phyloP scores from a whole-genome alignment of 2,329 filamentous ascomycete genomes.

The Fusarium sp. region DNA sequence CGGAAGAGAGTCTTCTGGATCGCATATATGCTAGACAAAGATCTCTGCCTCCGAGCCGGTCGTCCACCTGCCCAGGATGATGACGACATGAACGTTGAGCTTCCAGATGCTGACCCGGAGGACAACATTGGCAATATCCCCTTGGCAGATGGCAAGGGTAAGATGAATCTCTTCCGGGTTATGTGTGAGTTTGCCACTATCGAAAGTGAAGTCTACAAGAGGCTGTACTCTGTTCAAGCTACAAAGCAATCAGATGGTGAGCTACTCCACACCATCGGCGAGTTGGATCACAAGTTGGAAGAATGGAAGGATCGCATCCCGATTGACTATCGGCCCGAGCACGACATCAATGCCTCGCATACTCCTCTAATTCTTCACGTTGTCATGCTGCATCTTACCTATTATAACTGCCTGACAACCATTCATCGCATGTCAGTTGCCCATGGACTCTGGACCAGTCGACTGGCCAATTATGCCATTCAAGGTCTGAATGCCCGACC shows the following conservation, averaged over 20 bases:
- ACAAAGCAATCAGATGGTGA: conserved; percentile 92
- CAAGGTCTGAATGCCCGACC: conserved; percentile 91
- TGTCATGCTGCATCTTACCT: conserved; percentile 93
- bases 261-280: conserved; percentile 92
- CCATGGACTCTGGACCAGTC: conserved; percentile 97
- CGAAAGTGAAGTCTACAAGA: conserved; percentile 93
- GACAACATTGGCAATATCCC: conserved; percentile 97
- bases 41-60: conserved; percentile 67
- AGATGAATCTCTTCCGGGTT: conserved; percentile 92
- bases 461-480: conserved; percentile 93
- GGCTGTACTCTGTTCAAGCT: conserved; percentile 90
- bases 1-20: conserved; percentile 74
- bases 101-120: conserved; percentile 87
- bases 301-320: conserved; percentile 97
- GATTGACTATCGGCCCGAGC: conserved; percentile 94
- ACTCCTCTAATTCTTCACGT: conserved; percentile 94
- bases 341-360: conserved; percentile 93
- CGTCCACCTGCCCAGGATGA: conserved; percentile 70
- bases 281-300: conserved; percentile 88
- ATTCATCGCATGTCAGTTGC: conserved; percentile 99
- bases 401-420: conserved; percentile 97
- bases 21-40: conserved; percentile 72
- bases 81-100: conserved; percentile 90
- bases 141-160: conserved; percentile 85
- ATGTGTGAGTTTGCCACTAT: conserved; percentile 94